phyloP scores from a whole-genome alignment of 2,329 filamentous ascomycete species.

The Aspergillus sp. region DNA sequence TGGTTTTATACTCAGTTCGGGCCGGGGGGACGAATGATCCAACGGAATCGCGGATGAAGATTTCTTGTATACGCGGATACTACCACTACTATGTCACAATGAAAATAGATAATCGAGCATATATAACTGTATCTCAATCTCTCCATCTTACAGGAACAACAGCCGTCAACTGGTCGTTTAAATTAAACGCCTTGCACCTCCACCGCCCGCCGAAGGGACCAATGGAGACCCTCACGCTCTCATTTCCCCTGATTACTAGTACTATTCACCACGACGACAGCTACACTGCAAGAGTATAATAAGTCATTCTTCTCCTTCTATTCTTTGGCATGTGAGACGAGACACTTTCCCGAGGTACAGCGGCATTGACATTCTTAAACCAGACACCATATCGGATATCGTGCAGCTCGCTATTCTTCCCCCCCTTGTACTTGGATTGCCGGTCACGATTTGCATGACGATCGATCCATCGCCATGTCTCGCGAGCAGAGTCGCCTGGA shows the following conservation, averaged over 20 bases:
- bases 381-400: neutral
- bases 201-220: conserved; percentile 13
- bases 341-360: no score
- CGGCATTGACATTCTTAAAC: conserved; percentile 3
- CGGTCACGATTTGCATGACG: neutral
- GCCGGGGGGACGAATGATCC: neutral
- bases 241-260: conserved; percentile 4
- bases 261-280: neutral
- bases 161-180: no score
- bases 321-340: neutral
- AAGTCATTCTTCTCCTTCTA: no score
- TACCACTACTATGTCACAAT: no score
- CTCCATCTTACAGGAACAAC: neutral
- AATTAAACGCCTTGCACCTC: neutral
- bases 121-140: neutral
- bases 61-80: no score
- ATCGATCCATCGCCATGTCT: conserved; percentile 20
- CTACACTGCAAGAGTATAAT: no score
- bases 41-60: neutral
- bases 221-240: neutral
- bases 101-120: no score
- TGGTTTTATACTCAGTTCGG: neutral
- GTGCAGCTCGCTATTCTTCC: no score
- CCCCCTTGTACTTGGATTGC: neutral
- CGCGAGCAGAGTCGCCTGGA: conserved; percentile 40